phyloP scores from a whole-genome alignment of 169 alveolate genomes.

The Plasmodium chabaudi region DNA sequence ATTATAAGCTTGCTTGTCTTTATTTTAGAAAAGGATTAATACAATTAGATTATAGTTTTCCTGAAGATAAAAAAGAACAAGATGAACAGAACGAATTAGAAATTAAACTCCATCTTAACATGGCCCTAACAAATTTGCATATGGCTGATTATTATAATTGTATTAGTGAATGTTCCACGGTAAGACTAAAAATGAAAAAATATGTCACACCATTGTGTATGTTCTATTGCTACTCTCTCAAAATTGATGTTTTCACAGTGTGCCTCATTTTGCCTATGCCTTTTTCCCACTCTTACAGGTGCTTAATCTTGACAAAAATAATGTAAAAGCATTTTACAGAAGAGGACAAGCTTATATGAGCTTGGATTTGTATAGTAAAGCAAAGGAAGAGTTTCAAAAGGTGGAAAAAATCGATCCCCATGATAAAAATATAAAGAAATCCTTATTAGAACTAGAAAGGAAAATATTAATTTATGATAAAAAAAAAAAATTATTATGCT shows the following conservation, averaged over 20 bases:
- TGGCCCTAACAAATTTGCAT: slow-evolving; percentile 68
- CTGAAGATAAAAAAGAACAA: slow-evolving; percentile 32
- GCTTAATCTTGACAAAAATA: slow-evolving; percentile 44
- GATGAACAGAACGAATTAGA: slow-evolving; percentile 41
- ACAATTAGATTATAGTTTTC: slow-evolving; percentile 75
- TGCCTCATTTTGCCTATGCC: not conserved
- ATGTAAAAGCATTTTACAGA: slow-evolving; percentile 66
- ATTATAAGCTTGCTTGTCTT: slow-evolving; percentile 73
- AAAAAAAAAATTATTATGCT: slow-evolving; percentile 56
- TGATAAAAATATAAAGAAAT: slow-evolving; percentile 45
- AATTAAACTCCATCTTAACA: slow-evolving; percentile 56
- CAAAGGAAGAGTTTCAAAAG: slow-evolving; percentile 45
- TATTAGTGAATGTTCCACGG: slow-evolving; percentile 72
- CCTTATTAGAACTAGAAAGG: slow-evolving; percentile 19
- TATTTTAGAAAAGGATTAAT: slow-evolving; percentile 72
- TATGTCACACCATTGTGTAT: not conserved
- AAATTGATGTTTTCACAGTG: not conserved
- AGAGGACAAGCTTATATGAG: slow-evolving; percentile 75
- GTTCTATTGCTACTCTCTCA: not conserved
- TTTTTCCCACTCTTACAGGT: slow-evolving; percentile 23
- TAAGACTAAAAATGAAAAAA: not conserved
- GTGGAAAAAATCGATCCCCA: slow-evolving; percentile 40
- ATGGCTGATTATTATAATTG: slow-evolving; percentile 65
- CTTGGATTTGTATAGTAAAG: slow-evolving; percentile 52
- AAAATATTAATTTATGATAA: slow-evolving; percentile 45